Percentiles rank a stretch among this genome's conserved stretches.
Evolutionary conservation across 495 filamentous ascomycete genomes (phyloP).

Genomic region (Aspergillus panamensis): DNA sequence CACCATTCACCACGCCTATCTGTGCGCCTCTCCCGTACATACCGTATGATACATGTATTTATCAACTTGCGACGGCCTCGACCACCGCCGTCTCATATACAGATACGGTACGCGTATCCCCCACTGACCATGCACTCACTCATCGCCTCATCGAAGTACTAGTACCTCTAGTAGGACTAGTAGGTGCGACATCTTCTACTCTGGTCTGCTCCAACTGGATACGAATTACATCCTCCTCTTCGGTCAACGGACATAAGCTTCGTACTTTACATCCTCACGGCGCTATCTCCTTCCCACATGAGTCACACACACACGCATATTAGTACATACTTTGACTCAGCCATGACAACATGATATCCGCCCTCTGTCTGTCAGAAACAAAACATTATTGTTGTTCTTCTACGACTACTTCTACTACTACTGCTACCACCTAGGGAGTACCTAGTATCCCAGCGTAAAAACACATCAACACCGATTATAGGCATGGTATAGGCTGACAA

Average conservation of each 20-base stretch:
- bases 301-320: background rate
- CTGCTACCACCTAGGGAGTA: too few relatives aligned
- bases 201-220: background rate
- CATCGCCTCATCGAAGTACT: too few relatives aligned
- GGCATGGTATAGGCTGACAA: too few relatives aligned
- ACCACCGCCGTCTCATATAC: conserved; percentile 1
- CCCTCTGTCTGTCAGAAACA: background rate
- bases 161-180: too few relatives aligned
- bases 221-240: too few relatives aligned
- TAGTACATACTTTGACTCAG: background rate
- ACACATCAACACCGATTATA: too few relatives aligned
- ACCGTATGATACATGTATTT: conserved; percentile 6
- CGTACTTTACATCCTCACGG: background rate
- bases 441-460: too few relatives aligned
- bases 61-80: background rate
- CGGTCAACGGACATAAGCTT: background rate
- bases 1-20: background rate
- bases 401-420: too few relatives aligned
- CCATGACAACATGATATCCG: background rate
- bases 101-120: conserved; percentile 5
- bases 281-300: background rate
- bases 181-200: background rate
- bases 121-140: background rate
- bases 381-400: background rate
- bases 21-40: background rate